Evolutionary conservation across 2,329 filamentous ascomycete genomes (phyloP), one percentile per base, ranked within the genome.

Genomic region (Geoglossum cookeanum): DNA sequence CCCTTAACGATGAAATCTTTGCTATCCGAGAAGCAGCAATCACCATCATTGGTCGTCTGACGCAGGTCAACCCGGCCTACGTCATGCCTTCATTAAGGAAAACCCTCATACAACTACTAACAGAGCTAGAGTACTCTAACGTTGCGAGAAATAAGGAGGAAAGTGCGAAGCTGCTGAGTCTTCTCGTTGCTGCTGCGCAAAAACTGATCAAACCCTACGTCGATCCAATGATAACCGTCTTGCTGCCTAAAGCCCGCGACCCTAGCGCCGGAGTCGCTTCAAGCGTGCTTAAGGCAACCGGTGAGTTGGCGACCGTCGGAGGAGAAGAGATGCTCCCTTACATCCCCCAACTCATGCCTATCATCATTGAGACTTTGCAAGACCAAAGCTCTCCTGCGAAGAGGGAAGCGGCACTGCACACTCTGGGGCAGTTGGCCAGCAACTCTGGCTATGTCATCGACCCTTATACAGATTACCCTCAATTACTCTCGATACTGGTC

Each of bases 371-470:
- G 60, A 90, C 91, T 32, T 75, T 98, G 56, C 91, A 98, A 69
- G 92, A 98, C 67, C 84, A 97, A 64, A 89, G 88, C 62, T 95
- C 91, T 3, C 84, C 87, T 52, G 77, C 82, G 51, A 97, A 97
- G 71, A 83, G 92, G 57, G 90, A 95, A 68, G 87, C 94, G 4
- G 91, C 92, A 2, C 75, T 98, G 35, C 86, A 87, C 62, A 92
- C 92, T 0, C 76, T 98, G 0, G 91, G 91, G 22, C 90, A 97
- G 67, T 74, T 98, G 57, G 89, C 92, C 4, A 94, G 89, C 66
- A 97, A 95, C 69, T 92, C 90, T 11, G 92, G 94, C 63, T 98
- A 98, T 71, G 94, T 98, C 56, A 97, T 98, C 59, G 83, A 90
- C 58, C 94, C 94, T 0, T 98, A 98, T 65, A 77, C 91, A 53